phyloP scores from a whole-genome alignment of 805 yeast genomes.

The Lachancea meyersii region DNA sequence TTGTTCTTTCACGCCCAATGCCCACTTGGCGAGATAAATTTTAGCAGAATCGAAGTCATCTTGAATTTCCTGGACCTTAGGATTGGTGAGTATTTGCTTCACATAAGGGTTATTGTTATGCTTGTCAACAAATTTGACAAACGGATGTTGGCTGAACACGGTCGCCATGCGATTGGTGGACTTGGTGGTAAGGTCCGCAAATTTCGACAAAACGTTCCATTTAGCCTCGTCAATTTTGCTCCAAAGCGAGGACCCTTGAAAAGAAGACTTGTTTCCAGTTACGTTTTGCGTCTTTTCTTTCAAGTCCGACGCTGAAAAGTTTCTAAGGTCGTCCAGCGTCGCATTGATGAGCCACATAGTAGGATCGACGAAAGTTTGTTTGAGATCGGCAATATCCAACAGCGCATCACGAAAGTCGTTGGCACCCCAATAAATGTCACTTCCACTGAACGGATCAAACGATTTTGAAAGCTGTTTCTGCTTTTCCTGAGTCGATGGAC shows the following conservation, averaged over 20 bases:
- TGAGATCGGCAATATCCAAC: conserved; percentile 50
- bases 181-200: conserved; percentile 65
- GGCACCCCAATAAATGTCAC: conserved; percentile 86
- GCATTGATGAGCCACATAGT: conserved; percentile 77
- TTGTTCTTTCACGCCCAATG: conserved; percentile 85
- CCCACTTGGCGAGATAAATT: conserved; percentile 94
- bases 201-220: conserved; percentile 80
- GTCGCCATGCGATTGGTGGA: conserved; percentile 22
- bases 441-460: conserved; percentile 67
- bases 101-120: conserved; percentile 35
- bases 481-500: conserved; percentile 62
- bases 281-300: conserved; percentile 1
- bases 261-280: neutral
- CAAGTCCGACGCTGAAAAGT: conserved; percentile 24
- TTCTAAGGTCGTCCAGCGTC: conserved; percentile 40
- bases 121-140: conserved; percentile 36
- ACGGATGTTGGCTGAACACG: conserved; percentile 26
- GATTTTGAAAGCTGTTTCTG: conserved; percentile 53
- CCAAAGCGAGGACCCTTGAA: conserved; percentile 16
- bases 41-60: conserved; percentile 89
- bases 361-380: conserved; percentile 63
- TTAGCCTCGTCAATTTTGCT: conserved; percentile 43
- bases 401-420: conserved; percentile 59
- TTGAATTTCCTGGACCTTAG: conserved; percentile 74
- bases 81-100: conserved; percentile 56